Evolutionary conservation across 805 yeast species (phyloP), one percentile per base, ranked within the genome.

Genomic region (Candida nonsorbophila): DNA sequence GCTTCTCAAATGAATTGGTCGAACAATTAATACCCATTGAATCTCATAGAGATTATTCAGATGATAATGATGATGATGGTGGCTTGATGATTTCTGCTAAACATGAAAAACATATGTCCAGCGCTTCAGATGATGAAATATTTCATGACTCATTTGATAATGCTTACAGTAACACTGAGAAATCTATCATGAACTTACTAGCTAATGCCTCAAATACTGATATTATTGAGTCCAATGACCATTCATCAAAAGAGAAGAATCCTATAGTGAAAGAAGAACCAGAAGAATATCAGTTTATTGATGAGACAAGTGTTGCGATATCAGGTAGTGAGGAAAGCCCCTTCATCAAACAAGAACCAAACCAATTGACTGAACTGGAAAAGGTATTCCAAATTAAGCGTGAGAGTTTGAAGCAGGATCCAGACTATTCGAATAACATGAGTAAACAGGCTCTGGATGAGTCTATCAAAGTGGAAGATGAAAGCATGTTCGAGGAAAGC

Each of bases 181-280:
- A 57, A 33, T 58, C 69, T 1, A 64, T 62, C 4, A 49, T 64
- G 58, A 57, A 60, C 34, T 43, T 64, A 19, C 46, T 64, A 24
- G 47, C 53, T 16, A 47, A 52, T 20, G 43, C 41, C 4, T 28
- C 45, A 8, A 19, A 18, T 8, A 21, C 35, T 11, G 24, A 28
- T 10, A 16, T 8, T 12, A 26, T 18, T 12, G 14, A 9, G 6
- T 12, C 10, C 10, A 18, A 18, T 7, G 20, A 18, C 9, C 10
- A 7, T 18, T 10, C 8, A 22, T 7, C 11, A 9, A 7, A 7
- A 22, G 21, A 14, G 28, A 15, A 10, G 7, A 25, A 28, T 20
- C 36, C 32, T 7, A 20, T 30, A 11, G 30, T 32, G 6, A 29
- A 33, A 23, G 29, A 30, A 13, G 37, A 36, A 25, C 36, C 32